These are phyloP conservation scores for Crassisporium funariophilum DNA, from an alignment of 768 basidiomycete species.

Conservation along the genomic window DNA sequence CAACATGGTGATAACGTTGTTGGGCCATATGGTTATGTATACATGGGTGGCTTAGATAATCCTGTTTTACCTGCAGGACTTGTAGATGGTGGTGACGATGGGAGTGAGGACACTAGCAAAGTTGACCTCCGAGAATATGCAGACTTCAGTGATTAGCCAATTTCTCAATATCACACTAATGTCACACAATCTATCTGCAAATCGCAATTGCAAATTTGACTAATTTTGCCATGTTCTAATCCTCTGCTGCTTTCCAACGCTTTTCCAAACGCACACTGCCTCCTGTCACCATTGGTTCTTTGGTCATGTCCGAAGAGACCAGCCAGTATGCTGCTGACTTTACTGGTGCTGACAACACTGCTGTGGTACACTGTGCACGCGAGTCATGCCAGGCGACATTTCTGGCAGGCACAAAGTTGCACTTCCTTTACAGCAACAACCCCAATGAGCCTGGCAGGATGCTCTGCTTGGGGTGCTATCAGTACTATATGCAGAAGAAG, in stretches of 20 bases:
- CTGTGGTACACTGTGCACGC: background rate
- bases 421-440: background rate
- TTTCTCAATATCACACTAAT: no score
- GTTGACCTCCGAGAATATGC: no score
- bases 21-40: background rate
- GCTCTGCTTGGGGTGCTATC: background rate
- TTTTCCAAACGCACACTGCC: background rate
- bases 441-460: background rate
- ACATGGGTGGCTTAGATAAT: background rate
- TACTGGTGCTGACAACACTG: background rate
- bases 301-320: background rate
- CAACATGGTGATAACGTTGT: background rate
- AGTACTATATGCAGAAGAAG: background rate
- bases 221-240: no score
- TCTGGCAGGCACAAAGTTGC: background rate
- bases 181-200: no score
- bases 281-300: background rate
- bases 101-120: no score
- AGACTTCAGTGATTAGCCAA: no score
- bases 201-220: no score
- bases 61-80: background rate
- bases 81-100: background rate
- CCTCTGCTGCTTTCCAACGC: background rate
- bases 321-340: background rate
- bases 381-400: background rate